Percentiles rank a stretch among this genome's conserved stretches.
These are phyloP conservation scores for Naganishia randhawae DNA, from an alignment of 768 basidiomycete species.

Conservation along the genomic window DNA sequence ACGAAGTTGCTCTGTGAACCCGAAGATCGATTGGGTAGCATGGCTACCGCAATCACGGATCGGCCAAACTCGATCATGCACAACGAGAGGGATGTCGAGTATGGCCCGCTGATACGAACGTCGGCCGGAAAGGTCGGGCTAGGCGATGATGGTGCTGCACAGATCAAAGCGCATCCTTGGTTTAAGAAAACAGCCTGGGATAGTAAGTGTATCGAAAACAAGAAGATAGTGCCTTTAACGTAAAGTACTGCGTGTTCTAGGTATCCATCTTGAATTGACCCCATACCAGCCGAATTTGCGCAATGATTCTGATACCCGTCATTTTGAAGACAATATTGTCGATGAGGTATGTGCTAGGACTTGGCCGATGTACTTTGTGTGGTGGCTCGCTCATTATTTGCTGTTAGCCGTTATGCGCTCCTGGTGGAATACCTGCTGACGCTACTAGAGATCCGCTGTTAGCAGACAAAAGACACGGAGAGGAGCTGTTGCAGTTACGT, in stretches of 20 bases:
- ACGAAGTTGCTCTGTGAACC: constrained; percentile 87
- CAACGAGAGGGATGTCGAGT: constrained; percentile 69
- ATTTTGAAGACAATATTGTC: constrained; percentile 93
- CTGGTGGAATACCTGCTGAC: constrained; percentile 72
- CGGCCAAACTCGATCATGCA: constrained; percentile 74
- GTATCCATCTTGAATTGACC: constrained; percentile 74
- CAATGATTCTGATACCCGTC: constrained; percentile 79
- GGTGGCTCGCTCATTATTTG: background rate
- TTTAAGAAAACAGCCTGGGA: constrained; percentile 87
- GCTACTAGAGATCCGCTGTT: constrained; percentile 85
- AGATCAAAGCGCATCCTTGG: constrained; percentile 87
- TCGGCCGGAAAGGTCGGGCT: constrained; percentile 24
- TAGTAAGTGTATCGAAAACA: constrained; percentile 46
- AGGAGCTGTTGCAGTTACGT: constrained; percentile 79
- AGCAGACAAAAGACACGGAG: constrained; percentile 76
- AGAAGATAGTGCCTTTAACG: background rate
- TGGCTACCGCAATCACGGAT: constrained; percentile 4
- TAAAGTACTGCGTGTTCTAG: constrained; percentile 26
- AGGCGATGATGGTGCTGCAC: constrained; percentile 72
- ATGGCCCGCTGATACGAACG: constrained; percentile 54
- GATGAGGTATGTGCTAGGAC: constrained; percentile 62
- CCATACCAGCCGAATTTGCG: constrained; percentile 84
- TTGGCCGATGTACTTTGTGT: background rate
- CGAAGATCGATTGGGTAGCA: constrained; percentile 70
- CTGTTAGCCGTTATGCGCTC: constrained; percentile 74